Evolutionary conservation across 1,284 basidiomycete species (phyloP), one percentile per base, ranked within the genome.

Genomic region (Sparassis latifolia): DNA sequence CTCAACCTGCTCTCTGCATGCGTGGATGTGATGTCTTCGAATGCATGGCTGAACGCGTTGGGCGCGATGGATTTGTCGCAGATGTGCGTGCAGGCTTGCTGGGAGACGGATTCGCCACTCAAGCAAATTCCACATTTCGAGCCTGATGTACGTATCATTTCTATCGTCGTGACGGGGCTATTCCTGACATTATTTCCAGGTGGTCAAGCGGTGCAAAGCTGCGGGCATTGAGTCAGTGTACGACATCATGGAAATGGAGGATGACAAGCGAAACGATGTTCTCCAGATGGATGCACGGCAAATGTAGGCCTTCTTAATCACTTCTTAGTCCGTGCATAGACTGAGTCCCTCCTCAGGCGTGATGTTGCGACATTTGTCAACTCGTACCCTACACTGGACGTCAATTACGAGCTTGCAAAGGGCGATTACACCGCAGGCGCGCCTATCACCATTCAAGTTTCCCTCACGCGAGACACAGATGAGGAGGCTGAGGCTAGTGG

Each of bases 1-100:
- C 76, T 97, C 55, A 96, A 92, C 60, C 70, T 96, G 31, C 76
- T 96, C 28, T 92, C 89, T 9, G 94, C 96, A 2, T 95, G 92
- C 63, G 95, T 98, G 35, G 96, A 98, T 66, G 96, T 99, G 53
- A 94, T 99, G 92, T 94, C 90, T 3, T 93, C 89, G 45, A 97
- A 97, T 64, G 93, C 91, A 2, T 96, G 86, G 86, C 69, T 99
- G 61, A 96, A 87, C 63, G 96, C 95, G 1, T 74, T 98, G 10
- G 90, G 95, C 45, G 96, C 95, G 0, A 99, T 99, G 97, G 97
- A 99, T 71, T 68, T 99, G 52, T 91, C 89, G n/a, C 97, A 99
- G 71, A 99, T 99, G 96, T 94, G 92, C 67, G 93, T 98, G 2
- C 97, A 99, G 69, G 95, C 91, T 0, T 86, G 96, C 66, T 98